phyloP scores from a whole-genome alignment of 1,284 basidiomycete species.

The Ceratobasidium sp. region DNA sequence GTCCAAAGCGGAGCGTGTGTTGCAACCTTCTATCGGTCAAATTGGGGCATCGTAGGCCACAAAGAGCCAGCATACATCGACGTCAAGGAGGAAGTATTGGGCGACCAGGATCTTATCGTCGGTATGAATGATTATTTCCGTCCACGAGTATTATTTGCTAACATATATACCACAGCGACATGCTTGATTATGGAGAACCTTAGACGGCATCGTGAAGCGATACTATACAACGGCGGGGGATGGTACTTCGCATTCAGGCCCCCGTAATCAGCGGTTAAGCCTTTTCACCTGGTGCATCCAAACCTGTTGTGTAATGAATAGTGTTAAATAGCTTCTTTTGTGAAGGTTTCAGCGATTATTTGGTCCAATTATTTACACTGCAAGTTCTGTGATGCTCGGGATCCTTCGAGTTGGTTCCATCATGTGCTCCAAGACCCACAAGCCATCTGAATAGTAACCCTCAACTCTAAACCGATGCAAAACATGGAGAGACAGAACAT shows the following conservation, averaged over 20 bases:
- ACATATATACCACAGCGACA: not conserved
- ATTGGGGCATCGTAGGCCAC: conserved; percentile 26
- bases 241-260: conserved; percentile 24
- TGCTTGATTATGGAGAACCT: conserved; percentile 27
- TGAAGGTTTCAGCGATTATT: not conserved
- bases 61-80: conserved; percentile 30
- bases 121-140: not conserved
- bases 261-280: not conserved
- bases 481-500: not conserved
- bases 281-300: not conserved
- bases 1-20: conserved; percentile 1
- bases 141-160: not conserved
- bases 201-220: conserved; percentile 9
- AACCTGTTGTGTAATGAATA: no score
- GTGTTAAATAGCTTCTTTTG: not conserved
- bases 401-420: conserved; percentile 51
- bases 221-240: conserved; percentile 15
- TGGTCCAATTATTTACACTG: not conserved
- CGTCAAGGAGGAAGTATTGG: not conserved
- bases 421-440: conserved; percentile 51
- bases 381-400: conserved; percentile 47
- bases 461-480: not conserved
- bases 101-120: conserved; percentile 25
- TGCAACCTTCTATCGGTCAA: conserved; percentile 22
- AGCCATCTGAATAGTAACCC: conserved; percentile 48